Evolutionary conservation across 805 yeast species (phyloP), one percentile per base, ranked within the genome.

Genomic region (Sugiyamaella chiloensis): DNA sequence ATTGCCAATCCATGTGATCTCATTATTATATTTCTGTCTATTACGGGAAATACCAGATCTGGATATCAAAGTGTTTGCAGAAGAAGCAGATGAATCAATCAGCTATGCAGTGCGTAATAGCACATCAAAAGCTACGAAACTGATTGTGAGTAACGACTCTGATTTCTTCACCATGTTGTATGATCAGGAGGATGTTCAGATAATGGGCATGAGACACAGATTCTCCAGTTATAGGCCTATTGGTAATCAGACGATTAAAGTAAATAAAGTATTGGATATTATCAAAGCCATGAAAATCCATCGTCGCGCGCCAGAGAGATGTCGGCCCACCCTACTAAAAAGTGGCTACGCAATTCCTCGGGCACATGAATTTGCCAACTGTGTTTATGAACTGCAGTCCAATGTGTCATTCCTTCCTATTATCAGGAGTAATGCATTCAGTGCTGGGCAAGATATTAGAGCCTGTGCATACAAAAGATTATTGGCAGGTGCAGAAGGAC

Each of bases 11-110:
- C 37, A 32, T 4, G 24, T 42, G n/a, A 24, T n/a, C 24, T 23
- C 31, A 27, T 32, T 47, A 37, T 20, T 37, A 26, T n/a, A 12
- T 42, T 26, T 16, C 17, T 40, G 23, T n/a, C 11, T 14, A 27
- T 30, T 40, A 40, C 19, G 16, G 27, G 7, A 30, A 5, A 37
- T 7, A 12, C 31, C 36, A 27, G 34, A 45, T 11, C 11, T 31
- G 3, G 21, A 11, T 26, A 12, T 40, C 14, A 24, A 23, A 31
- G 26, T 47, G 32, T 34, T 40, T 8, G 46, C 36, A 21, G 50
- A 42, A 6, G 50, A 47, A 24, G 50, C 50, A 9, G 50, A 47
- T 26, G 45, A 40, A 5, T 44, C 50, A 3, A 20, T 41, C 8
- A 46, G 40, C 11, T 42, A 29, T 16, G 29, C 21, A 19, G 30